phyloP scores from a whole-genome alignment of 495 filamentous ascomycete genomes.

The Aspergillus baeticus region DNA sequence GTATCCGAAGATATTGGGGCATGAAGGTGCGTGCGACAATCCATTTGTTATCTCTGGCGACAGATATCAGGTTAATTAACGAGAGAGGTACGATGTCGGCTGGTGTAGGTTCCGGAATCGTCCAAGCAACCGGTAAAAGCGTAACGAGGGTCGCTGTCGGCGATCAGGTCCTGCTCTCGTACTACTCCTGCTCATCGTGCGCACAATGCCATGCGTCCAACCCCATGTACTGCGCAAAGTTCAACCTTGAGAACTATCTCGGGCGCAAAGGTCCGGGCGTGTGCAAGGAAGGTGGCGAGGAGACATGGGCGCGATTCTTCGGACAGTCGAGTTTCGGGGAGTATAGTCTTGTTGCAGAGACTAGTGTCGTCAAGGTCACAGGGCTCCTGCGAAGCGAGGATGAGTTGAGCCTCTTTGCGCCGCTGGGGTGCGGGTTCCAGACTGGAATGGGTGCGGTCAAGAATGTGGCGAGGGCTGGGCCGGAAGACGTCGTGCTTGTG shows the following conservation, averaged over 20 bases:
- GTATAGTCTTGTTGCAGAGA: slow-evolving; percentile 25
- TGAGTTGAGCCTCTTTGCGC: slow-evolving; percentile 37
- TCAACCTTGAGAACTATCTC: slow-evolving; percentile 33
- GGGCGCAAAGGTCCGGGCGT: slow-evolving; percentile 13
- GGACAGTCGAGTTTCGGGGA: slow-evolving; percentile 40
- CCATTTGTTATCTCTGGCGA: background rate
- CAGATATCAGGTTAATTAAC: too few relatives aligned
- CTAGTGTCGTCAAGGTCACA: slow-evolving; percentile 25
- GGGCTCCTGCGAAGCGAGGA: slow-evolving; percentile 15
- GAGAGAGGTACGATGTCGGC: too few relatives aligned
- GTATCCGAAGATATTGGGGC: slow-evolving; percentile 25
- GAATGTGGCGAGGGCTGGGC: slow-evolving; percentile 25
- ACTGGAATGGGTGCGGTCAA: slow-evolving; percentile 38
- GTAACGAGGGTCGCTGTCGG: slow-evolving; percentile 35
- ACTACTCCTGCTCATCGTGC: slow-evolving; percentile 38
- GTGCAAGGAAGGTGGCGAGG: background rate
- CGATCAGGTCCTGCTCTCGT: slow-evolving; percentile 48
- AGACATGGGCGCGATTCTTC: slow-evolving; percentile 30
- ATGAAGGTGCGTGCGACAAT: slow-evolving; percentile 23
- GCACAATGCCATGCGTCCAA: slow-evolving; percentile 16
- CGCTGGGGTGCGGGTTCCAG: slow-evolving; percentile 45
- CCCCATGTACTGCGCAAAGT: slow-evolving; percentile 28
- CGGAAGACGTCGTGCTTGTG: slow-evolving; percentile 24
- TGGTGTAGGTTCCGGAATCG: slow-evolving; percentile 38
- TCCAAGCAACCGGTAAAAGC: slow-evolving; percentile 37